Base-by-base conservation (phyloP, 306 rosid species). In the Vachellia pachyceras region DNA sequence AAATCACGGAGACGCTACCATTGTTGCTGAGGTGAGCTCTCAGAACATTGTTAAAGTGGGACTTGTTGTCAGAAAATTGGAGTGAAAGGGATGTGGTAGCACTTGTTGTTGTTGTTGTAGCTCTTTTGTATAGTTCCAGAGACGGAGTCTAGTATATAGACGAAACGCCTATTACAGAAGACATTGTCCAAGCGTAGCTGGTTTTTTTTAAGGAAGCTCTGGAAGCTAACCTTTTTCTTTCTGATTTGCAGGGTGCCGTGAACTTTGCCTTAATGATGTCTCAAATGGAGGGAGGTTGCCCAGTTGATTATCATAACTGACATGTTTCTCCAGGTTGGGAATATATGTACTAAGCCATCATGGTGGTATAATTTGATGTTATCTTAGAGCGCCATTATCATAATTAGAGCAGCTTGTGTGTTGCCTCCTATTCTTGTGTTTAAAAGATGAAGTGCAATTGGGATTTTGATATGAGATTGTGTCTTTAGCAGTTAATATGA, bases 241-340 rank as follows among this genome's bases (percentile, higher is more conserved):
- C 80, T 74, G n/a, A 65, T 41, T 86, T 84, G 74, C 84, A 96
- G 99, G 98, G 99, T 86, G 99, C 99, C 77, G 99, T 96, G 72
- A 96, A 96, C 88, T 96, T 96, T 87, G 99, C 98, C 57, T 87
- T 96, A 76, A 96, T 96, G 99, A 93, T 96, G 99, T 90, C 99
- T 45, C 98, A 93, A 93, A 96, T 96, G 99, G 99, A 96, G 85
- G 99, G 99, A 69, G 99, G 99, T 73, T 93, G 98, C 72, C 99
- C 99, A 3, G 86, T 96, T 80, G 99, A 96, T 84, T 96, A 96
- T 97, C 86, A 96, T 96, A 83, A 96, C 99, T 18, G 98, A 93
- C 85, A 91, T 96, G 83, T 96, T 96, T 85, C 99, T 96, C 84
- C 99, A 96, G 98, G 99, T 96, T 76, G 61, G 82, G 80, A 52